Evolutionary conservation across 2,329 filamentous ascomycete genomes (phyloP).

Genomic region (Colletotrichum plurivorum): DNA sequence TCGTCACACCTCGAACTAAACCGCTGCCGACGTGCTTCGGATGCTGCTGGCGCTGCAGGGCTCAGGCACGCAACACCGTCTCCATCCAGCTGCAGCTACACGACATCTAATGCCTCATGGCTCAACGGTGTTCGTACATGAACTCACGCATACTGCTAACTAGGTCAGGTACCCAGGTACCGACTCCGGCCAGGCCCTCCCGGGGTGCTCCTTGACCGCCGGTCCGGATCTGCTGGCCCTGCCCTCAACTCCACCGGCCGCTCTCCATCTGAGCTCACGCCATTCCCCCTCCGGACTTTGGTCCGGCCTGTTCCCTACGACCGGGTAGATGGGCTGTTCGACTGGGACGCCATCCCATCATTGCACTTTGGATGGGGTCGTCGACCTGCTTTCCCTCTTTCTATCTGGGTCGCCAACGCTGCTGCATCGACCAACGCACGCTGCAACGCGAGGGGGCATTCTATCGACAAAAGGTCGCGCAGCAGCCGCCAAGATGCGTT

Average conservation of each 20-base stretch:
- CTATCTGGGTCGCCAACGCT: not conserved
- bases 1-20: too few species aligned
- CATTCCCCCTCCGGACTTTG: constrained; percentile 4
- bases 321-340: constrained; percentile 29
- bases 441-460: constrained; percentile 2
- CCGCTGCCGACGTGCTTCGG: constrained; percentile 1
- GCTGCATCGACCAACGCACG: constrained; percentile 23
- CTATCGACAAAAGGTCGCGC: constrained; percentile 9
- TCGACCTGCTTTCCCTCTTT: constrained; percentile 3
- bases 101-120: too few species aligned
- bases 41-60: constrained; percentile 1
- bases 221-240: constrained; percentile 23
- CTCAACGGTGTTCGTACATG: not conserved
- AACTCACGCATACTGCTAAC: constrained; percentile 1
- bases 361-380: not conserved
- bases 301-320: constrained; percentile 14
- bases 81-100: constrained; percentile 17
- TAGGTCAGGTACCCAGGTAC: too few species aligned
- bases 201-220: constrained; percentile 21
- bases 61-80: constrained; percentile 9
- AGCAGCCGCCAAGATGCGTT: constrained; percentile 28
- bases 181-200: not conserved
- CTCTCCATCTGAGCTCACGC: not conserved
- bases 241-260: constrained; percentile 25
- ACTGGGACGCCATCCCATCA: constrained; percentile 9